Evolutionary conservation across 257 asterid species (phyloP).

Genomic region (Primulina huaijiensis): DNA sequence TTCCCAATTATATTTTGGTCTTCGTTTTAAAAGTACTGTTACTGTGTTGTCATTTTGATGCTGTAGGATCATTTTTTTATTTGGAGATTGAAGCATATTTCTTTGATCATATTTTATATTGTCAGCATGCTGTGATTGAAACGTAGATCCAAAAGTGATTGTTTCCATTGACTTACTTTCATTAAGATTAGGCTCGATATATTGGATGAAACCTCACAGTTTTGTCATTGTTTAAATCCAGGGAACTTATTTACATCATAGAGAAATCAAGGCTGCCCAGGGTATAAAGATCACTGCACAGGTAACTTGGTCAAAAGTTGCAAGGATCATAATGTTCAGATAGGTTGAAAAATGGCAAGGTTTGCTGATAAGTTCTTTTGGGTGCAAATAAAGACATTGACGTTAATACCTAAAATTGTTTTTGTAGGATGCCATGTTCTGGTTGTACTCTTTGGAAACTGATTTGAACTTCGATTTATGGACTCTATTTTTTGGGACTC

Average conservation of each 20-base stretch:
- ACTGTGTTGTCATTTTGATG: neutral
- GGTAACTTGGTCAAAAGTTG: conserved; percentile 38
- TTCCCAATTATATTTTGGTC: neutral
- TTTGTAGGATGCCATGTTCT: conserved; percentile 1
- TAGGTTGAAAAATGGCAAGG: neutral
- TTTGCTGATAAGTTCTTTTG: neutral
- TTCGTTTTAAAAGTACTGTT: conserved; percentile 10
- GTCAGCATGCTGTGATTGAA: conserved; percentile 14
- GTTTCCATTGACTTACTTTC: neutral
- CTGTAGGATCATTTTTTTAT: conserved; percentile 11
- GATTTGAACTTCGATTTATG: conserved; percentile 9
- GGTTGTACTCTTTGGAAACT: conserved; percentile 9
- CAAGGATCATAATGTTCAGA: neutral
- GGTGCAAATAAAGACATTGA: conserved; percentile 3
- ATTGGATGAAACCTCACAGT: conserved; percentile 8
- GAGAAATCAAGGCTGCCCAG: conserved; percentile 96
- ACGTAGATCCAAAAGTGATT: conserved; percentile 8
- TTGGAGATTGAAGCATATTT: conserved; percentile 14
- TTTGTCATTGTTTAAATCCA: conserved; percentile 32
- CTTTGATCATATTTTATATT: neutral
- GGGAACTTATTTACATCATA: conserved; percentile 91
- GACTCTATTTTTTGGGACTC: conserved; percentile 17
- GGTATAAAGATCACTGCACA: conserved; percentile 95
- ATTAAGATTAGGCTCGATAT: neutral
- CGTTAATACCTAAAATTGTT: conserved; percentile 4